Conservation (phyloP, 345 rosid genomes). For the Salix viminalis region DNA sequence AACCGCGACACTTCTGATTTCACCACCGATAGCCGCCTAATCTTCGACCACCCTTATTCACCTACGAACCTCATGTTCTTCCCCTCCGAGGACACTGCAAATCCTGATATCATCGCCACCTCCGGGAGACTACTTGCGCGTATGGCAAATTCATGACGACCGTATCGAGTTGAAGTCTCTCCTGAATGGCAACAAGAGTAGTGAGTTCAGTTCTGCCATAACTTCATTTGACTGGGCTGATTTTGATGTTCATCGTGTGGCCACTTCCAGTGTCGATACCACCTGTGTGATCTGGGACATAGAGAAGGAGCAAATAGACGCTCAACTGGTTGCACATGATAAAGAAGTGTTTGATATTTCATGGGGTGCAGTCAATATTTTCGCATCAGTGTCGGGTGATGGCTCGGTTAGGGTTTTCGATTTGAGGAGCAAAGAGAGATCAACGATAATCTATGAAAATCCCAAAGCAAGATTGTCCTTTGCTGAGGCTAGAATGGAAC, state of each 20-base stretch:
- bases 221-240: slow-evolving; percentile 66
- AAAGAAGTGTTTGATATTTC: slow-evolving; percentile 59
- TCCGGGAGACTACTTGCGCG: slow-evolving; percentile 57
- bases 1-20: slow-evolving; percentile 31
- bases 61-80: slow-evolving; percentile 56
- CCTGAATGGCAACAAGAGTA: slow-evolving; percentile 36
- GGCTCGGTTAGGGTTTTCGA: slow-evolving; percentile 59
- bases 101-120: slow-evolving; percentile 44
- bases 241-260: slow-evolving; percentile 41
- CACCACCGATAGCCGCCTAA: slow-evolving; percentile 38
- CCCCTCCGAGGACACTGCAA: slow-evolving; percentile 41
- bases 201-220: slow-evolving; percentile 46
- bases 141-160: slow-evolving; percentile 53
- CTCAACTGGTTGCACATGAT: slow-evolving; percentile 57
- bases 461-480: slow-evolving; percentile 26
- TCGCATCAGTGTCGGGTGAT: slow-evolving; percentile 58
- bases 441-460: slow-evolving; percentile 56
- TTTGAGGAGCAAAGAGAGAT: slow-evolving; percentile 51
- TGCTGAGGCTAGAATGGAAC: slow-evolving; percentile 59
- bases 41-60: slow-evolving; percentile 59
- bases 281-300: slow-evolving; percentile 58
- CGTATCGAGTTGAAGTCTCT: slow-evolving; percentile 41
- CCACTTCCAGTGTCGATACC: slow-evolving; percentile 42
- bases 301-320: slow-evolving; percentile 37
- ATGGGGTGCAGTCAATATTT: slow-evolving; percentile 53